These are phyloP conservation scores for Claviceps sorghi DNA, from an alignment of 2,329 filamentous ascomycete species.

Conservation along the genomic window DNA sequence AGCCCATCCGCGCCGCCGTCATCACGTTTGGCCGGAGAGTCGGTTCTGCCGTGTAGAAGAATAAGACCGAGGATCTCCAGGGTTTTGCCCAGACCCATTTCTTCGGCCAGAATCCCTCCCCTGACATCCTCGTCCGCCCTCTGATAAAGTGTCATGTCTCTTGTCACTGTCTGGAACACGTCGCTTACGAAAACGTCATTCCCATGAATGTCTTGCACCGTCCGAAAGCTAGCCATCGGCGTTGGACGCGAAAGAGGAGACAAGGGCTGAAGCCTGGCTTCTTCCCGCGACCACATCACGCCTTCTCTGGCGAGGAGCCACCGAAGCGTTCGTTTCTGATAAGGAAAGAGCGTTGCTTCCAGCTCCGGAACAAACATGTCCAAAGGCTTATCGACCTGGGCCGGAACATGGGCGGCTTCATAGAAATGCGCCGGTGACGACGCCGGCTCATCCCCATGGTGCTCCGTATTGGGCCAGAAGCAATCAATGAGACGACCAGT, in stretches of 20 bases:
- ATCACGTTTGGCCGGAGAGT: conserved; percentile 2
- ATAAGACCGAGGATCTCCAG: conserved; percentile 60
- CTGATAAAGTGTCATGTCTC: conserved; percentile 30
- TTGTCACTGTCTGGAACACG: conserved; percentile 44
- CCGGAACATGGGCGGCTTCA: conserved; percentile 49
- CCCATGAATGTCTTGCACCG: conserved; percentile 19
- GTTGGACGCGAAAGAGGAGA: not conserved
- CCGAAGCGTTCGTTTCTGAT: conserved; percentile 53
- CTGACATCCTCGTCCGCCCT: conserved; percentile 26
- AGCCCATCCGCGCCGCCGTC: conserved; percentile 28
- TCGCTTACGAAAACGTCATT: conserved; percentile 42
- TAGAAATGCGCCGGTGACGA: conserved; percentile 49
- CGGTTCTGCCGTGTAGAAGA: conserved; percentile 35
- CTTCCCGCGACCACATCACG: conserved; percentile 27
- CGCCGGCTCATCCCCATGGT: conserved; percentile 6
- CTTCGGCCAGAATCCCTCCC: conserved; percentile 59
- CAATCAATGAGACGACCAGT: conserved; percentile 23
- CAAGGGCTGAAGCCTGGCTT: conserved; percentile 9
- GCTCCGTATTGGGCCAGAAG: conserved; percentile 16
- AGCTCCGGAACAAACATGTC: conserved; percentile 29
- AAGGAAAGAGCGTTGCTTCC: conserved; percentile 48
- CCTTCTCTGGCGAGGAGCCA: conserved; percentile 59
- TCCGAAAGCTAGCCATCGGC: conserved; percentile 17
- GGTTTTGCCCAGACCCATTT: conserved; percentile 76
- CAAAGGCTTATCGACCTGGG: conserved; percentile 24